Evolutionary conservation across 345 rosid species (phyloP), one percentile per base, ranked within the genome.

Genomic region (Citrus maxima): DNA sequence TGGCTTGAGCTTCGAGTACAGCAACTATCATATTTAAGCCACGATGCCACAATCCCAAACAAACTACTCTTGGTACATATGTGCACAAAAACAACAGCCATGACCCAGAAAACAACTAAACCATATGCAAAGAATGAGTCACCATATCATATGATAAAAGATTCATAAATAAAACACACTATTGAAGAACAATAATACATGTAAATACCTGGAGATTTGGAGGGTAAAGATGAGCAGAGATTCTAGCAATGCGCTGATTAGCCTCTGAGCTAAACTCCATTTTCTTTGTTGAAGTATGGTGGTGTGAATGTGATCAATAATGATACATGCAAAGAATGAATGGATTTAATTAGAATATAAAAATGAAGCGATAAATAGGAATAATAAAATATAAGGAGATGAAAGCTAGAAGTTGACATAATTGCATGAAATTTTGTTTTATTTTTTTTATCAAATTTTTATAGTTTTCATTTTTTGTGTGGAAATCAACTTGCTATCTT

Each of bases 211-310:
- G 94, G 78, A 79, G 80, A 81, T 81, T 81, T 71, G 83, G 82
- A 86, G 90, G 93, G 70, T 78, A 81, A 66, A 92, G 92, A 79
- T 92, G 97, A 81, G 94, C 89, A 70, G 93, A 79, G 22, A 89
- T 70, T 80, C 85, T 87, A 24, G 93, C 93, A 83, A 90, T 88
- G 24, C 97, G 85, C 72, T 84, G 85, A 75, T 68, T 86, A 55
- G 91, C 91, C 63, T 85, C 85, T 42, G 82, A 78, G 66, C 75
- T 76, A 42, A 84, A 84, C 85, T 90, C 93, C 91, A 90, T 92
- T 35, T 35, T 34, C 27, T 35, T 51, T 80, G 60, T 19, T 18
- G 28, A 13, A 35, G 37, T 35, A 35, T 35, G 37, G 37, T 35
- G n/a, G 54, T 60, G 75, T 42, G 67, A 69, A 27, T 55, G 73